phyloP scores from a whole-genome alignment of 192 early-diverging fungal genomes.

The Coemansia sp. region DNA sequence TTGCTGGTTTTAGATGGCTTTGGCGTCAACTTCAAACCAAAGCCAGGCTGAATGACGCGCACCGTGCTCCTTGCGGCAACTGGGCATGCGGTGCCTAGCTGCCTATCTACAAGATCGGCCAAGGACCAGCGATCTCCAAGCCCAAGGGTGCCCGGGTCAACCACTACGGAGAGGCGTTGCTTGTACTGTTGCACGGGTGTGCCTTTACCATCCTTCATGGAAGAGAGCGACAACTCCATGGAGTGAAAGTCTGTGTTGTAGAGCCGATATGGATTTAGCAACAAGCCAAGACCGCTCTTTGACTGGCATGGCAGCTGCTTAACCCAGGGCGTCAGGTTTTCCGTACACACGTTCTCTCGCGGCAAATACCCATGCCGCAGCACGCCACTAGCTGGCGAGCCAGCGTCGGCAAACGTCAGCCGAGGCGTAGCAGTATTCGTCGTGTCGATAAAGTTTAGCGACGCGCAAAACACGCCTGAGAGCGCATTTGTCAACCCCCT shows the following conservation, averaged over 20 bases:
- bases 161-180: constrained; percentile 77
- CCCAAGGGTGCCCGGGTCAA: constrained; percentile 60
- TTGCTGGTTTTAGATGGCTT: constrained; percentile 5
- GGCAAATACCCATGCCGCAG: constrained; percentile 80
- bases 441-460: constrained; percentile 89
- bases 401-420: constrained; percentile 46
- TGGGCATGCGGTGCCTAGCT: constrained; percentile 51
- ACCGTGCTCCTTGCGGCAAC: constrained; percentile 50
- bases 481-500: constrained; percentile 84
- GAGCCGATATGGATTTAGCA: constrained; percentile 88
- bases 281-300: constrained; percentile 80
- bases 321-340: constrained; percentile 97
- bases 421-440: constrained; percentile 63
- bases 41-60: constrained; percentile 19
- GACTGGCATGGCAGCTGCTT: constrained; percentile 94
- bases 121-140: constrained; percentile 46
- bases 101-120: constrained; percentile 52
- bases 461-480: constrained; percentile 94
- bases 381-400: background rate
- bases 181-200: constrained; percentile 58
- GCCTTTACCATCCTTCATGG: constrained; percentile 57
- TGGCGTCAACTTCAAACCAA: constrained; percentile 14
- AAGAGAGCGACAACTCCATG: constrained; percentile 72
- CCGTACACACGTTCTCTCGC: constrained; percentile 94
- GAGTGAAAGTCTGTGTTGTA: constrained; percentile 91